Conservation (phyloP, 2,329 filamentous ascomycete species). For the Colletotrichum sidae region DNA sequence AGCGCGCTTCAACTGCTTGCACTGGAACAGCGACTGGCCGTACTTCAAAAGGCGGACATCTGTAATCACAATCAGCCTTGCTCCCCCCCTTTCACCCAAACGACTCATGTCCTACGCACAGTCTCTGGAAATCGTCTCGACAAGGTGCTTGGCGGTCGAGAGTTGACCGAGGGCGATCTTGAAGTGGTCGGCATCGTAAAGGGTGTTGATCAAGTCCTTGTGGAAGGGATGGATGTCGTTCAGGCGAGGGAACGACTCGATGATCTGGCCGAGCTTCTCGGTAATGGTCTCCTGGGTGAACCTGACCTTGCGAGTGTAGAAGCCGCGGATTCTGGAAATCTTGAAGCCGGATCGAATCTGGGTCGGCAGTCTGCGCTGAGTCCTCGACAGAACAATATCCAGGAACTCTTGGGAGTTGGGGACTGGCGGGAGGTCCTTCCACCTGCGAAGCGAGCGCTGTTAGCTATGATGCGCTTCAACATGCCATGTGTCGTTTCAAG, state of each 20-base stretch:
- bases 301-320: slow-evolving; percentile 83
- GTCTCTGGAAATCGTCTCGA: slow-evolving; percentile 95
- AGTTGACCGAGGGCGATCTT: slow-evolving; percentile 95
- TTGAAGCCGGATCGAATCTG: slow-evolving; percentile 97
- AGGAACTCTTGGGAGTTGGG: slow-evolving; percentile 96
- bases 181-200: slow-evolving; percentile 99
- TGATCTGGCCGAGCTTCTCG: slow-evolving; percentile 90
- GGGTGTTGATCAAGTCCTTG: slow-evolving; percentile 89
- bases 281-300: slow-evolving; percentile 97
- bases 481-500: no score
- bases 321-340: slow-evolving; percentile 77
- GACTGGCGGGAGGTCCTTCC: slow-evolving; percentile 86
- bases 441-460: slow-evolving; percentile 44
- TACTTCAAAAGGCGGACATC: slow-evolving; percentile 86
- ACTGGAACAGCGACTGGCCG: slow-evolving; percentile 96
- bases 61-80: slow-evolving; percentile 19
- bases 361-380: slow-evolving; percentile 91
- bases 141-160: slow-evolving; percentile 94
- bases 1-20: slow-evolving; percentile 97
- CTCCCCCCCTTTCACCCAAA: neutral
- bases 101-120: slow-evolving; percentile 50
- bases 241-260: slow-evolving; percentile 92
- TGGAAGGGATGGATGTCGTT: slow-evolving; percentile 95
- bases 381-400: slow-evolving; percentile 95
- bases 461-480: slow-evolving; percentile 5